A percentile compares a stretch with the other conserved stretches of the same genome.
Conservation (phyloP, 495 filamentous ascomycete species). For the Xylaria intraflava region DNA sequence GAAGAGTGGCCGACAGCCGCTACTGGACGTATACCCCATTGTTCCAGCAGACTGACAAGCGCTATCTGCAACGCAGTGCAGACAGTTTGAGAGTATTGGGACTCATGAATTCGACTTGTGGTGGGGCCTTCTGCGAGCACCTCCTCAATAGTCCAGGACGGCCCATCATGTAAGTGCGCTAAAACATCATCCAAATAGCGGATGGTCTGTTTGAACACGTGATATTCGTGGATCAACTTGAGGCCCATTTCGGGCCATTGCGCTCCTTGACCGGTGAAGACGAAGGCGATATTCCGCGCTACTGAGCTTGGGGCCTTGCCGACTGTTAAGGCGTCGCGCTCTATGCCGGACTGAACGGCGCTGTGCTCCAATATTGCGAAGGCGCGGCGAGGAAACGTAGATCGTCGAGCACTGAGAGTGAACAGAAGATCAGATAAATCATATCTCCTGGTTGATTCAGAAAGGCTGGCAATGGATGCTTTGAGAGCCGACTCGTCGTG, state of each 20-base stretch:
- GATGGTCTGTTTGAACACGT: neutral
- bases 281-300: conserved; percentile 23
- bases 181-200: neutral
- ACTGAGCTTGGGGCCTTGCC: neutral
- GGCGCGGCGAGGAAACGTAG: conserved; percentile 13
- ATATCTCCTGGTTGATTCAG: conserved; percentile 15
- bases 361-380: conserved; percentile 20
- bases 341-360: no score
- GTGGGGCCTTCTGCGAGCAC: conserved; percentile 24
- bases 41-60: conserved; percentile 40
- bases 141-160: conserved; percentile 1
- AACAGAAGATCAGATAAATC: conserved; percentile 28
- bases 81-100: conserved; percentile 31
- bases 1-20: conserved; percentile 33
- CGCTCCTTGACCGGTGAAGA: conserved; percentile 43
- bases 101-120: conserved; percentile 11
- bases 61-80: conserved; percentile 41
- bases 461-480: conserved; percentile 21
- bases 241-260: conserved; percentile 40
- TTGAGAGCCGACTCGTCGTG: conserved; percentile 24
- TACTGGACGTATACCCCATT: conserved; percentile 36
- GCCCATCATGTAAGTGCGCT: neutral
- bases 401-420: conserved; percentile 25
- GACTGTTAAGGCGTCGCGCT: no score
- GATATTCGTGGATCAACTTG: conserved; percentile 13